Percentiles rank a stretch among this genome's conserved stretches.
phyloP scores from a whole-genome alignment of 495 filamentous ascomycete genomes.

The Cryomyces minteri region DNA sequence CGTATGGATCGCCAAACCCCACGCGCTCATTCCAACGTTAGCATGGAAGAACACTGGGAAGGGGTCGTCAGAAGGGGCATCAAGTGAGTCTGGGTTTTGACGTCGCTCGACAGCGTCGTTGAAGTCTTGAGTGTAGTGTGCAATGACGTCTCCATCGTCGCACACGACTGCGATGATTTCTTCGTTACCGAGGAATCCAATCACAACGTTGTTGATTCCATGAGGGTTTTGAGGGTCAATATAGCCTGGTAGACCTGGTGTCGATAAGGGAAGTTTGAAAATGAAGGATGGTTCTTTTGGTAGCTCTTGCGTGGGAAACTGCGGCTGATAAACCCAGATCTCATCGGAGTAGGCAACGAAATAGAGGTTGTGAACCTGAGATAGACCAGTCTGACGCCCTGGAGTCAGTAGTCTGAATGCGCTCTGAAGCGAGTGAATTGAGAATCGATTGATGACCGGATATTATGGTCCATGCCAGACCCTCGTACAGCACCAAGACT shows the following conservation, averaged over 20 bases:
- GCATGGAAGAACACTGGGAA: conserved; percentile 46
- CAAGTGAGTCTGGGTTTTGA: conserved; percentile 3
- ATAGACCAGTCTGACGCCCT: conserved; percentile 24
- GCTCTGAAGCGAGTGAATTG: no score
- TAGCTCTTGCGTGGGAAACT: conserved; percentile 43
- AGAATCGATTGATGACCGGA: no score
- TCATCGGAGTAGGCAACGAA: conserved; percentile 56
- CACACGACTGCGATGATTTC: conserved; percentile 62
- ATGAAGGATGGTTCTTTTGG: conserved; percentile 41
- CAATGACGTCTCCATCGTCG: conserved; percentile 81
- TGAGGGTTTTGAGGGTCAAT: conserved; percentile 42
- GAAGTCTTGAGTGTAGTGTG: conserved; percentile 50
- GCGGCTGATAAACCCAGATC: conserved; percentile 60
- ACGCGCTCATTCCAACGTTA: conserved; percentile 61
- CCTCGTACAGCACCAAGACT: no score
- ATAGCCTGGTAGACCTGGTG: conserved; percentile 28
- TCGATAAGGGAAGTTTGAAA: conserved; percentile 40
- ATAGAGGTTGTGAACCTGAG: conserved; percentile 44
- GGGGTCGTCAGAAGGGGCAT: conserved; percentile 1
- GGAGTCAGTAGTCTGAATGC: no score
- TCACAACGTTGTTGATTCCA: conserved; percentile 57
- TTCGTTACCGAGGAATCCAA: conserved; percentile 61
- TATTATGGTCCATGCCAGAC: no score
- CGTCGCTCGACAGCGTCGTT: conserved; percentile 25
- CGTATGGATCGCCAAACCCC: conserved; percentile 78